Percentiles rank a stretch among this genome's conserved stretches.
These are phyloP conservation scores for Termitomyces sp. DNA, from an alignment of 768 basidiomycete genomes.

Conservation along the genomic window DNA sequence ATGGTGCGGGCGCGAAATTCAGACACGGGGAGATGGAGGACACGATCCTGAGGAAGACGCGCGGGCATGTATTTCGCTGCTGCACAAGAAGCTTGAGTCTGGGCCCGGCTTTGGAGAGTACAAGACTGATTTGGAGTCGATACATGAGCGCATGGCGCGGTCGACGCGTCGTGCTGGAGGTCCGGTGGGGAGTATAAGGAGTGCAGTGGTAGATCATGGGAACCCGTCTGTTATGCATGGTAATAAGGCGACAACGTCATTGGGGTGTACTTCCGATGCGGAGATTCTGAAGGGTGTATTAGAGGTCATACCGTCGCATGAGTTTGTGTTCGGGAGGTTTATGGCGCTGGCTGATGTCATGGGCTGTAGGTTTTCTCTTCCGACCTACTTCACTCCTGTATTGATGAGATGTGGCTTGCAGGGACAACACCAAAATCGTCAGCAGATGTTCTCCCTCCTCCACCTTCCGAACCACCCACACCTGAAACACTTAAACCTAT, in stretches of 20 bases:
- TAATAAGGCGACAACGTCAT: constrained; percentile 71
- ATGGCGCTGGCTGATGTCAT: constrained; percentile 75
- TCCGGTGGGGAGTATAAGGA: constrained; percentile 39
- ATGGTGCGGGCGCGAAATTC: constrained; percentile 90
- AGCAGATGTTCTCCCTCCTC: constrained; percentile 31
- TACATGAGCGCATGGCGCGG: constrained; percentile 82
- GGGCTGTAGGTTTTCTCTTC: constrained; percentile 61
- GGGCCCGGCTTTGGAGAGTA: constrained; percentile 86
- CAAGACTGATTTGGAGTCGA: constrained; percentile 78
- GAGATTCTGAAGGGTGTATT: constrained; percentile 75
- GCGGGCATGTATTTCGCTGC: constrained; percentile 77
- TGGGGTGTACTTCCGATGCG: constrained; percentile 74
- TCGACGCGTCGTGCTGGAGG: constrained; percentile 35
- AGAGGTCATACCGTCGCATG: constrained; percentile 57
- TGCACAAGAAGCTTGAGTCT: constrained; percentile 76
- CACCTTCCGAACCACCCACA: constrained; percentile 28
- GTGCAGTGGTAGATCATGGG: constrained; percentile 83
- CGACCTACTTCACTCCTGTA: background rate
- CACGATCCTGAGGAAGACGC: constrained; percentile 98
- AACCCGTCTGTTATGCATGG: constrained; percentile 85
- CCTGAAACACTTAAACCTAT: constrained; percentile 31
- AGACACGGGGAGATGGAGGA: constrained; percentile 77
- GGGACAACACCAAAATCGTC: constrained; percentile 61
- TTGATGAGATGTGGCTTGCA: constrained; percentile 20
- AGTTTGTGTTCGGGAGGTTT: constrained; percentile 83